These are phyloP conservation scores for Pilasporangium apinafurcum DNA, from an alignment of 352 stramenopile species.

Conservation along the genomic window DNA sequence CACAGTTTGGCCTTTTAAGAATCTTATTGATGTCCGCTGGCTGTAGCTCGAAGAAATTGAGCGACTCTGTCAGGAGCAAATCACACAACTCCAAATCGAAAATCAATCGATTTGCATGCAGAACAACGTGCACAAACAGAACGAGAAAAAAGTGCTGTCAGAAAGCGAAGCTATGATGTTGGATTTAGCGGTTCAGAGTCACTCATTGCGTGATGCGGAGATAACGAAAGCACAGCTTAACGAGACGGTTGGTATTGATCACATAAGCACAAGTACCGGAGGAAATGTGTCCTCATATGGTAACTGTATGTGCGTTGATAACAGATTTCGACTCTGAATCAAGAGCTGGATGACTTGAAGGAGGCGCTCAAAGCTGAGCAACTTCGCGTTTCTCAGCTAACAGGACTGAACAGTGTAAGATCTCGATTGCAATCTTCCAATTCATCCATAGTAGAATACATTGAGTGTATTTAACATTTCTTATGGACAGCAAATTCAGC, in stretches of 20 bases:
- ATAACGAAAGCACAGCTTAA: conserved; percentile 11
- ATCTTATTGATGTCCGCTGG: neutral
- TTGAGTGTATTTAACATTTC: no score
- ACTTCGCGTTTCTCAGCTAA: conserved; percentile 21
- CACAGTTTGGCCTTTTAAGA: neutral
- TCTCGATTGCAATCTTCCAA: neutral
- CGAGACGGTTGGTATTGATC: conserved; percentile 7
- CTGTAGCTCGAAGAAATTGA: conserved; percentile 17
- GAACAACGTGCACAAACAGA: conserved; percentile 11
- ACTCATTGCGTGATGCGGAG: conserved; percentile 3
- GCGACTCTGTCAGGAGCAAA: conserved; percentile 28
- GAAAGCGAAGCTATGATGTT: conserved; percentile 12
- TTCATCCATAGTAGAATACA: neutral
- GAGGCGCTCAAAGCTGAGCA: conserved; percentile 26
- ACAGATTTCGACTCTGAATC: conserved; percentile 16
- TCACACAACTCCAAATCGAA: conserved; percentile 30
- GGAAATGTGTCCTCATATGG: neutral
- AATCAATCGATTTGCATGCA: conserved; percentile 29
- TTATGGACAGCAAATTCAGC: no score
- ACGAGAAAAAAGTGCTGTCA: conserved; percentile 11
- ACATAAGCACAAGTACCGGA: neutral
- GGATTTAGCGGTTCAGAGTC: conserved; percentile 9
- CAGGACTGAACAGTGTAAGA: conserved; percentile 17
- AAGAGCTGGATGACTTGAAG: conserved; percentile 28
- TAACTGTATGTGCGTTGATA: neutral